These are phyloP conservation scores for Linaria vulgaris DNA, from an alignment of 257 asterid genomes.

Conservation along the genomic window DNA sequence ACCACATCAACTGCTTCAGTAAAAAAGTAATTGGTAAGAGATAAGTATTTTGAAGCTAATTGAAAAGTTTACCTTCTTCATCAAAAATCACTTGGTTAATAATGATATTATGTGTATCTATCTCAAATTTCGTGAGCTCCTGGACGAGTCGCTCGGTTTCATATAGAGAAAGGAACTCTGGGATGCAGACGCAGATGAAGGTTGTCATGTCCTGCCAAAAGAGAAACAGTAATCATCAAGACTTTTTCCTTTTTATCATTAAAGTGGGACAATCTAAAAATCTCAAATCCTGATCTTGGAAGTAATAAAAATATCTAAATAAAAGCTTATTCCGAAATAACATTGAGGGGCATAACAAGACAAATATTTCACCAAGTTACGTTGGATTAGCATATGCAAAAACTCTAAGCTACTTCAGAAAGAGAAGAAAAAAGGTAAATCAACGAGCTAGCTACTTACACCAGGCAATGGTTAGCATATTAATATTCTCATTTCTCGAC, in stretches of 20 bases:
- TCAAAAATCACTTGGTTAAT: slow-evolving; percentile 93
- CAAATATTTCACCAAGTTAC: neutral
- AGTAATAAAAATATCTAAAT: neutral
- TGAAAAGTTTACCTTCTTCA: slow-evolving; percentile 67
- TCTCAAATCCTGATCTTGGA: neutral
- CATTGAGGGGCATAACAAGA: neutral
- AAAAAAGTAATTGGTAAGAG: slow-evolving; percentile 8
- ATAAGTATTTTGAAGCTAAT: neutral
- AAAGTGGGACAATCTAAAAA: neutral
- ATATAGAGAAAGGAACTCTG: slow-evolving; percentile 91
- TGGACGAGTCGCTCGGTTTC: slow-evolving; percentile 97
- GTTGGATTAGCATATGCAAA: neutral
- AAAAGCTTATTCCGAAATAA: neutral
- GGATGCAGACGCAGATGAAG: slow-evolving; percentile 90
- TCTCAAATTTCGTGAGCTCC: slow-evolving; percentile 93
- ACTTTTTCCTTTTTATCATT: neutral
- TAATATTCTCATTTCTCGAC: neutral
- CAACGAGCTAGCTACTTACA: neutral
- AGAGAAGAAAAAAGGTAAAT: slow-evolving; percentile 1
- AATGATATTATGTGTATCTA: slow-evolving; percentile 88
- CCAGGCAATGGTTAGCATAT: neutral
- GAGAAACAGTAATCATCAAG: slow-evolving; percentile 17
- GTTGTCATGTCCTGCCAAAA: slow-evolving; percentile 84
- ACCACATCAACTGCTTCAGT: neutral
- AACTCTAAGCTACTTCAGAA: slow-evolving; percentile 4